Base-by-base conservation (phyloP, 192 early-diverging fungal genomes). In the Oehlia diaphana region DNA sequence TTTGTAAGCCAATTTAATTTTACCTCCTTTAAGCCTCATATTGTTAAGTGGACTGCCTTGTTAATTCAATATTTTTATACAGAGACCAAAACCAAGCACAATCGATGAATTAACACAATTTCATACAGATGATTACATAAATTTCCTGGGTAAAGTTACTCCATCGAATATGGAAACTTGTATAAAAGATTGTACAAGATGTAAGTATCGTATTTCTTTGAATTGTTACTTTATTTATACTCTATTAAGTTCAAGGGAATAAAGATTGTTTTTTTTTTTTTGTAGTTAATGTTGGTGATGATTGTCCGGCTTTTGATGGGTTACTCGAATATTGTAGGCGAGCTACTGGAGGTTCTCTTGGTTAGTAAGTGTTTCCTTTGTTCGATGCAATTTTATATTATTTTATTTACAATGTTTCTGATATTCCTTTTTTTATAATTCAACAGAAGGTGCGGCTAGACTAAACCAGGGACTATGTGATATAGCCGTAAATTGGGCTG, bases 261-360 rank as follows among this genome's bases (percentile, higher is more conserved):
- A 12, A 47, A 12, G 10, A 2, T 47, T 47, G 68, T 65, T 72
- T 70, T 42, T 76, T n/a, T n/a, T n/a, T 28, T 50, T 21, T 78
- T 58, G 23, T 35, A 91, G 93, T 94, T 83, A 95, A 96, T 75
- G 90, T 96, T 2, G 92, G 92, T 42, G 93, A 96, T 61, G 98
- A 99, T 85, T 98, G 96, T 87, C 98, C 98, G 28, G 92, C 96
- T 2, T 99, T 98, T 85, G 96, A 98, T 72, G 98, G 98, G 0
- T 77, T 99, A 44, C 96, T 93, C 84, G 96, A 98, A 78, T 98
- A 96, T 82, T 98, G 96, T 82, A 88, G 89, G 50, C 91, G 96
- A 49, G 95, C 94, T 26, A 91, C 95, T 16, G 98, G 98, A 73
- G 96, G 95, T 66, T 97, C 96, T 35, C 93, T 99, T 80, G 96